phyloP scores from a whole-genome alignment of 1,284 basidiomycete species.

The Uromyces viciae-fabae region DNA sequence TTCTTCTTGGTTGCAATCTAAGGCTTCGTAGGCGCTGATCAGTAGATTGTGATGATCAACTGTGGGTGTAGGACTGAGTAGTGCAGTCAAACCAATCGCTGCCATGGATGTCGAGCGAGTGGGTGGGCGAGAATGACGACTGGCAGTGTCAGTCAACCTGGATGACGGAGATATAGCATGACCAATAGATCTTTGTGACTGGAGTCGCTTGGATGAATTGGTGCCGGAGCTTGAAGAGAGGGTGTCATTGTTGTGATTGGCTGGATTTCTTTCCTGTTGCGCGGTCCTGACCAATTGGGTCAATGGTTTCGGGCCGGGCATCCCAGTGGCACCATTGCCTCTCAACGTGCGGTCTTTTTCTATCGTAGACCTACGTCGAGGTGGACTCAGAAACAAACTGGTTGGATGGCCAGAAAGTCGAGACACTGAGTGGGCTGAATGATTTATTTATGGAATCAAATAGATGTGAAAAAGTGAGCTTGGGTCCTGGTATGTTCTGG shows the following conservation, averaged over 20 bases:
- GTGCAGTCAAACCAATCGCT: conserved; percentile 4
- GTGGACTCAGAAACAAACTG: conserved; percentile 2
- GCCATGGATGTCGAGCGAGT: conserved; percentile 21
- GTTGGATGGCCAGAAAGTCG: not conserved
- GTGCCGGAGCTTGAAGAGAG: conserved; percentile 41
- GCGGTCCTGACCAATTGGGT: not conserved
- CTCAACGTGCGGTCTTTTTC: conserved; percentile 38
- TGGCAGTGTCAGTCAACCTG: not conserved
- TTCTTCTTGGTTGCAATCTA: conserved; percentile 18
- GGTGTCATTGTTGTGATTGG: not conserved
- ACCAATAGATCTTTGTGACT: not conserved
- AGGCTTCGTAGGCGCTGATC: conserved; percentile 27
- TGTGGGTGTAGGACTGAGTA: conserved; percentile 36
- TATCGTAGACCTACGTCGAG: not conserved
- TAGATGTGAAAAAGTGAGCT: too few relatives aligned
- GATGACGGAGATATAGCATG: not conserved
- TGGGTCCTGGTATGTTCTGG: too few relatives aligned
- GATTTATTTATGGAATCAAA: not conserved
- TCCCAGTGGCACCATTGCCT: conserved; percentile 8
- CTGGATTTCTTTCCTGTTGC: conserved; percentile 12
- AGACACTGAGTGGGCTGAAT: not conserved
- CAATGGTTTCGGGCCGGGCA: not conserved
- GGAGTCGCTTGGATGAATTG: not conserved
- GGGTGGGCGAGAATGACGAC: conserved; percentile 17
- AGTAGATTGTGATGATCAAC: conserved; percentile 34